phyloP scores from a whole-genome alignment of 495 filamentous ascomycete genomes.

The Hypoxylon rickii region DNA sequence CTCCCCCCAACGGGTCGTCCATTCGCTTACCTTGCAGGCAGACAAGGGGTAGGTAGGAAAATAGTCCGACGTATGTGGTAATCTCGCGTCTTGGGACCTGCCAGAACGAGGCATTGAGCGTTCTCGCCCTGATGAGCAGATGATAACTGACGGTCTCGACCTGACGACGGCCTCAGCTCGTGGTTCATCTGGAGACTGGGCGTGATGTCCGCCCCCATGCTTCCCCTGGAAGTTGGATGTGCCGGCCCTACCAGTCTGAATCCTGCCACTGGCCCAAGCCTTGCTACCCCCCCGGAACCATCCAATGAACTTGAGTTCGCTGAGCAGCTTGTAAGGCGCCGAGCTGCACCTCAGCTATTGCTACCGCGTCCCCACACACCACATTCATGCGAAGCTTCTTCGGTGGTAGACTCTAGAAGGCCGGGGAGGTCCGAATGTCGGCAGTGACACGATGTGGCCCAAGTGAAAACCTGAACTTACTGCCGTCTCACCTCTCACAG shows the following conservation, averaged over 20 bases:
- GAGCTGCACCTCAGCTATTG: conserved; percentile 34
- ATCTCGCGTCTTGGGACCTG: conserved; percentile 27
- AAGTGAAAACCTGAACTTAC: conserved; percentile 27
- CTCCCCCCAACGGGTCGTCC: conserved; percentile 1
- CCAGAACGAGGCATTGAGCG: conserved; percentile 29
- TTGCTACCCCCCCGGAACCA: conserved; percentile 14
- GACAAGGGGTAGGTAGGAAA: conserved; percentile 7
- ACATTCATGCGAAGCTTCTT: conserved; percentile 20
- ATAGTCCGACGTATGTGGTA: conserved; percentile 17
- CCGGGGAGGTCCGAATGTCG: conserved; percentile 28
- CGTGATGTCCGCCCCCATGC: conserved; percentile 13
- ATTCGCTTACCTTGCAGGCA: conserved; percentile 16
- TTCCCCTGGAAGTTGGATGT: conserved; percentile 14
- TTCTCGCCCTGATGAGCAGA: conserved; percentile 24
- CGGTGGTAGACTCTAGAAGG: conserved; percentile 13
- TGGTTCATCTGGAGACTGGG: conserved; percentile 18
- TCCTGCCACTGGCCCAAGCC: conserved; percentile 22
- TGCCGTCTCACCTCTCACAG: conserved; percentile 26
- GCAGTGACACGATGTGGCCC: conserved; percentile 23
- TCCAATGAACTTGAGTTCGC: conserved; percentile 32
- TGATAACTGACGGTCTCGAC: conserved; percentile 26
- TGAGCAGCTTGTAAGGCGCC: conserved; percentile 39
- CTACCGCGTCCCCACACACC: conserved; percentile 16
- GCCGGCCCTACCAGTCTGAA: conserved; percentile 16
- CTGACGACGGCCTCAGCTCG: conserved; percentile 24